phyloP scores from a whole-genome alignment of 1,284 basidiomycete genomes.

The Ganoderma meredithae region DNA sequence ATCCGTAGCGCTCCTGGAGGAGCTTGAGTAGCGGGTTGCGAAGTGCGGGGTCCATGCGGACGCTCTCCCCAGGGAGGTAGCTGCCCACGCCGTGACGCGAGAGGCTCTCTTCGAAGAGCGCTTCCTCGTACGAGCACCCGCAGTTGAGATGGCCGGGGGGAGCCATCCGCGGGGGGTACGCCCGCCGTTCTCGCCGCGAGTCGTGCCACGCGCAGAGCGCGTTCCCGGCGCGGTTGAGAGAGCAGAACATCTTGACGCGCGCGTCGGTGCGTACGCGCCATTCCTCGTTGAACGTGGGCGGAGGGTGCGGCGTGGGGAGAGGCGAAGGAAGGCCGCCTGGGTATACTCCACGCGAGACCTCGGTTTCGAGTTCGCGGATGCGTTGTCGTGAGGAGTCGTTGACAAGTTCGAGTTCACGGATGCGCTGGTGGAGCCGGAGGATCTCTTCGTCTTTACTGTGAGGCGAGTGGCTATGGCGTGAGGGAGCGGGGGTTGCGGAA shows the following conservation, averaged over 20 bases:
- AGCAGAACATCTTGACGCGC: slow-evolving; percentile 75
- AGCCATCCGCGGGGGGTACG: slow-evolving; percentile 80
- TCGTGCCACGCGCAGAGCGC: slow-evolving; percentile 89
- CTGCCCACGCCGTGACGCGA: slow-evolving; percentile 79
- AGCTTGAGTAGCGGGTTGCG: slow-evolving; percentile 79
- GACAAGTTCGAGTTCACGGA: slow-evolving; percentile 55
- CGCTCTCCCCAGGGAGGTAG: slow-evolving; percentile 82
- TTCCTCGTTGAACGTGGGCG: slow-evolving; percentile 58
- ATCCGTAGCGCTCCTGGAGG: slow-evolving; percentile 74
- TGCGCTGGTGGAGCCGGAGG: slow-evolving; percentile 45
- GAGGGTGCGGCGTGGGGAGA: slow-evolving; percentile 49
- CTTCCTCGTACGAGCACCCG: slow-evolving; percentile 82
- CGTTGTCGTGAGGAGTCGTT: slow-evolving; percentile 55
- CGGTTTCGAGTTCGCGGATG: slow-evolving; percentile 54
- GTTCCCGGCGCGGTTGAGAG: slow-evolving; percentile 83
- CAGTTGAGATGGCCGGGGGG: slow-evolving; percentile 81
- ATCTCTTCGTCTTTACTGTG: slow-evolving; percentile 48
- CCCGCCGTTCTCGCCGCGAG: slow-evolving; percentile 79
- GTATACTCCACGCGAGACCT: slow-evolving; percentile 45
- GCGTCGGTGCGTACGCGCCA: slow-evolving; percentile 77
- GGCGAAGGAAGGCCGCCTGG: slow-evolving; percentile 44
- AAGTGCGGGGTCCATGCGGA: slow-evolving; percentile 85
- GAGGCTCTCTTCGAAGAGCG: slow-evolving; percentile 84
- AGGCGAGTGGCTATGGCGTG: slow-evolving; percentile 35
- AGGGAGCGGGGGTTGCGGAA: slow-evolving; percentile 33